Base-by-base conservation (phyloP, 495 filamentous ascomycete species). In the Aspergillus incahuasiensis region DNA sequence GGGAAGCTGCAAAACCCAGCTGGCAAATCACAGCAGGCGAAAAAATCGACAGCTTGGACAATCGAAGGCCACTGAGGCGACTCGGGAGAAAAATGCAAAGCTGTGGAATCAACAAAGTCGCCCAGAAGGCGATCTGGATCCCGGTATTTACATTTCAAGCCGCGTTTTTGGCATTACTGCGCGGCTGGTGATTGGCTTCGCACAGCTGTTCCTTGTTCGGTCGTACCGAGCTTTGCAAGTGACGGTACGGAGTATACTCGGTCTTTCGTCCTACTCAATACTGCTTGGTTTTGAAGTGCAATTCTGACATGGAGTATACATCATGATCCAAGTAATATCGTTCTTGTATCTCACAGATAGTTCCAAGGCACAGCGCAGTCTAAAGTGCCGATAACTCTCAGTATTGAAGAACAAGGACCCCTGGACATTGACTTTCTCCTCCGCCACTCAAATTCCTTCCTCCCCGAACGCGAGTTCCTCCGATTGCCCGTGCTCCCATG, bases 51-150 rank as follows among this genome's bases (percentile, higher is more conserved):
- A 40, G 38, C 38, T 43, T 38, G 50, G 18, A 21, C 51, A 58
- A 47, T 19, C 21, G 47, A 48, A 24, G 41, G 34, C 32, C 6
- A 35, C 32, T 35, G 24, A 52, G 47, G 34, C 34, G 34, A 56
- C 32, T 35, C 32, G 32, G 32, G 8, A 9, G 16, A 18, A 43
- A 53, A 56, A 57, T 54, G 54, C 45, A 60, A 60, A 60, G 34
- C 12, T 12, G 32, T 6, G 19, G 22, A 43, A 30, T 42, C 49
- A 52, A 41, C 49, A 54, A 38, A 38, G 16, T 18, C 7, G 45
- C 34, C 40, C n/a, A 39, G 25, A 54, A 50, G n/a, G 32, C 32
- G 32, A 35, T 35, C 32, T 35, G 6, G 9, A 11, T 3, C 25
- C 6, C 9, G 28, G 32, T 35, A 35, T 28, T 22, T 50, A 1